Percentiles rank a stretch among this genome's conserved stretches.
Evolutionary conservation across 768 basidiomycete genomes (phyloP).

Genomic region (Russula ochroleuca): DNA sequence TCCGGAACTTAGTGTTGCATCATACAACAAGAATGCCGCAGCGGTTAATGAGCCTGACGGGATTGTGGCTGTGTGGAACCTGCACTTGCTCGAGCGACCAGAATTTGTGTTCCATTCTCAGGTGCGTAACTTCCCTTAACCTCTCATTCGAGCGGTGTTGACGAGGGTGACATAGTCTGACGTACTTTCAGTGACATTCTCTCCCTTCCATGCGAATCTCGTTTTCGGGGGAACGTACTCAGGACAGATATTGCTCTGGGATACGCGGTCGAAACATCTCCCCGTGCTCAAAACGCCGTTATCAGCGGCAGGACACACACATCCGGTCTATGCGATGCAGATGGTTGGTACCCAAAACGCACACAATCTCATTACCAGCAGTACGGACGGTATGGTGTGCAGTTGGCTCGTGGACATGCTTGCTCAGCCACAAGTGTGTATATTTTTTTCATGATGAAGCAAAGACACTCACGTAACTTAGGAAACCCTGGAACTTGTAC

Average conservation of each 20-base stretch:
- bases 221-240: constrained; percentile 99
- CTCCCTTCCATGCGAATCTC: constrained; percentile 95
- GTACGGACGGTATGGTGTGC: constrained; percentile 95
- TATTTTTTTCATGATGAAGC: neutral
- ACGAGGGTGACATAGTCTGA: constrained; percentile 58
- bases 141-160: constrained; percentile 11
- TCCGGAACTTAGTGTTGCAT: constrained; percentile 90
- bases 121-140: constrained; percentile 44
- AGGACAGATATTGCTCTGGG: constrained; percentile 97
- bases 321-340: constrained; percentile 97
- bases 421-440: constrained; percentile 84
- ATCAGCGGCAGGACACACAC: constrained; percentile 94
- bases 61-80: constrained; percentile 95
- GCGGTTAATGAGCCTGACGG: constrained; percentile 95
- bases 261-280: constrained; percentile 92
- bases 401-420: constrained; percentile 99
- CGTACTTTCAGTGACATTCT: constrained; percentile 93
- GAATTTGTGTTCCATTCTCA: constrained; percentile 99
- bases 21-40: constrained; percentile 96
- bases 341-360: constrained; percentile 99
- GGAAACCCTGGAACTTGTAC: constrained; percentile 91
- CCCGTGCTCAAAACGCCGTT: constrained; percentile 96
- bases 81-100: constrained; percentile 90
- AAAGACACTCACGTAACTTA: constrained; percentile 33
- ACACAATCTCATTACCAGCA: constrained; percentile 93